Evolutionary conservation across 2,329 filamentous ascomycete genomes (phyloP).

Genomic region (Cordyceps tenuipes): DNA sequence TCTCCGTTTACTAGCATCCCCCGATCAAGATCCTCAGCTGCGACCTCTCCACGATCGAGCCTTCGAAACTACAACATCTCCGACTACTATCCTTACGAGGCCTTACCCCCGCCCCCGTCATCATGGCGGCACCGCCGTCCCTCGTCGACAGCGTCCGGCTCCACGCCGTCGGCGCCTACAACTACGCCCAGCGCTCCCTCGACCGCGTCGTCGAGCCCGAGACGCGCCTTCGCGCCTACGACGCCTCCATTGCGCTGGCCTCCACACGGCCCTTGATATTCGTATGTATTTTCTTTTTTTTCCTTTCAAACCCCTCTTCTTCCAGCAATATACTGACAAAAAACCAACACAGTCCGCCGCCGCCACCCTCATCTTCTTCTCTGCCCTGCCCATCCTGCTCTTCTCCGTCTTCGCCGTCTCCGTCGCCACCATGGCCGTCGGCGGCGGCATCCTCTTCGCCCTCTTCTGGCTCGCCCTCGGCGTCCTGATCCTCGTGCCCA

Average conservation of each 20-base stretch:
- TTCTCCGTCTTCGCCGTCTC: constrained; percentile 60
- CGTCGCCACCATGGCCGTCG: constrained; percentile 53
- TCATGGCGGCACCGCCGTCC: neutral
- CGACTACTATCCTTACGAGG: too few species aligned
- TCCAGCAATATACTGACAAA: neutral
- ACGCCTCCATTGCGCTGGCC: constrained; percentile 47
- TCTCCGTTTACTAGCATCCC: too few species aligned
- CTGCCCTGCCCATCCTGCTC: constrained; percentile 57
- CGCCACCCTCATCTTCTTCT: constrained; percentile 54
- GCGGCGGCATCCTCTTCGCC: constrained; percentile 55
- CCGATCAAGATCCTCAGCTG: too few species aligned
- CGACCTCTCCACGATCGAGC: too few species aligned
- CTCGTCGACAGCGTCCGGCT: constrained; percentile 23
- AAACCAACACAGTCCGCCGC: constrained; percentile 53
- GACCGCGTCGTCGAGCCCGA: constrained; percentile 50
- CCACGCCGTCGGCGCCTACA: constrained; percentile 27
- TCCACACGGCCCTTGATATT: constrained; percentile 59
- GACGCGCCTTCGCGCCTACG: constrained; percentile 48
- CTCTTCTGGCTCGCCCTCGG: constrained; percentile 61
- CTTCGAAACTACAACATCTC: too few species aligned
- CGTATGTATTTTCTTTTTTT: constrained; percentile 35
- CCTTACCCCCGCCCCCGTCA: too few species aligned
- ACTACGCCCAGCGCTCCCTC: constrained; percentile 35
- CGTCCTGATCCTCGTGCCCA: constrained; percentile 58
- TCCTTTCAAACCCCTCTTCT: neutral